Evolutionary conservation across 192 early-diverging fungal species (phyloP).

Genomic region (Paraglomus brasilianum): DNA sequence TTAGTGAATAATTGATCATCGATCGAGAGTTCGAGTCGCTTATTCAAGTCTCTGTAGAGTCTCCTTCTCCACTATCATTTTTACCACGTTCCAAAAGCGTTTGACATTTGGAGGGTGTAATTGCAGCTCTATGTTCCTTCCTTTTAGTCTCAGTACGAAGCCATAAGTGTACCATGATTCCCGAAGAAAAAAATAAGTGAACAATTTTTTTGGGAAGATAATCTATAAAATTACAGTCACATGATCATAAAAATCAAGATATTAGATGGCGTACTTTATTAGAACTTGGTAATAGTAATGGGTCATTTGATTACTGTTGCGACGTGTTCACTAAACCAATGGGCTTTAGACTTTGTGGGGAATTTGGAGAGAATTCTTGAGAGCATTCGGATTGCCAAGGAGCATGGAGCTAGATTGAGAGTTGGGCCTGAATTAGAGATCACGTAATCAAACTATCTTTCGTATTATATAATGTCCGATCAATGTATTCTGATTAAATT

Average conservation of each 20-base stretch:
- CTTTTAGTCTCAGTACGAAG: conserved; percentile 97
- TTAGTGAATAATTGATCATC: too few species aligned
- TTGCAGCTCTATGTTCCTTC: conserved; percentile 90
- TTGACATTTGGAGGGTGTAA: conserved; percentile 84
- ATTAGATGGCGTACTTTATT: too few species aligned
- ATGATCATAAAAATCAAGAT: too few species aligned
- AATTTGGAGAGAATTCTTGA: conserved; percentile 84
- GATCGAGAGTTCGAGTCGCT: too few species aligned
- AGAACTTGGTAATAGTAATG: conserved; percentile 32
- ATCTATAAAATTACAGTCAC: too few species aligned
- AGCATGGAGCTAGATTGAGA: conserved; percentile 73
- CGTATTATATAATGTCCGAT: not conserved
- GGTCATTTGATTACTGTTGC: conserved; percentile 69
- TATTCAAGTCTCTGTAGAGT: not conserved
- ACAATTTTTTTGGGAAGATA: too few species aligned
- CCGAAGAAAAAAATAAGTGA: too few species aligned
- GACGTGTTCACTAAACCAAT: conserved; percentile 85
- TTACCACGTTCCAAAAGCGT: conserved; percentile 69
- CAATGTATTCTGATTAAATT: not conserved
- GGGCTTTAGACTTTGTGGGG: conserved; percentile 96
- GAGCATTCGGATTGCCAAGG: conserved; percentile 83
- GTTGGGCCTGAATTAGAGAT: conserved; percentile 97
- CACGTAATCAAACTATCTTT: conserved; percentile 52
- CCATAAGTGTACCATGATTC: conserved; percentile 71
- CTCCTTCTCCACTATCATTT: not conserved